Conservation (phyloP, 78 protist species). For the Tieghemostelium lacteum region DNA sequence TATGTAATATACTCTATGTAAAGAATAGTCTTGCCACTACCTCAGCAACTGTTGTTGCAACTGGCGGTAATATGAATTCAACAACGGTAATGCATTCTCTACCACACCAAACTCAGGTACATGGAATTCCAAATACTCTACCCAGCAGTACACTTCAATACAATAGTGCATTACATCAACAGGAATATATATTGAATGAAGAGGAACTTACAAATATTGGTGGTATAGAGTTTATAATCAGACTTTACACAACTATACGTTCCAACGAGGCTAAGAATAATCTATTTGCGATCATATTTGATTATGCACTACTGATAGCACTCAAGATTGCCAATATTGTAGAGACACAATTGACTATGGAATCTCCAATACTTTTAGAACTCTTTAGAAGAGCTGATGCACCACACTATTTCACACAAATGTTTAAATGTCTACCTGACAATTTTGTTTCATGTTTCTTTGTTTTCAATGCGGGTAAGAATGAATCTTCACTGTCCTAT, state of each 20-base stretch:
- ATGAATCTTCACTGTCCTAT: conserved; percentile 56
- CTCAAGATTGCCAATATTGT: conserved; percentile 50
- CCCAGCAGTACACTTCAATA: background rate
- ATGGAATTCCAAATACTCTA: background rate
- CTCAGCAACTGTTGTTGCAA: background rate
- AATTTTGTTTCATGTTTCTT: conserved; percentile 60
- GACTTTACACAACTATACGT: conserved; percentile 38
- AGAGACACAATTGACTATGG: conserved; percentile 48
- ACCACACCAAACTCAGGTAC: background rate
- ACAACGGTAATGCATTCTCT: background rate
- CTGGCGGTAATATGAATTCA: background rate
- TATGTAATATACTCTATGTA: conserved; percentile 34
- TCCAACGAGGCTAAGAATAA: conserved; percentile 72
- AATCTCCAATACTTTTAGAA: conserved; percentile 60
- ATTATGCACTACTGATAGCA: conserved; percentile 57
- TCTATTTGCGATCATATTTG: conserved; percentile 62
- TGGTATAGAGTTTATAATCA: conserved; percentile 49
- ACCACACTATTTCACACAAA: conserved; percentile 67
- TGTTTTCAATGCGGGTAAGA: conserved; percentile 5
- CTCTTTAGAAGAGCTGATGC: conserved; percentile 76
- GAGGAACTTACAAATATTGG: conserved; percentile 47
- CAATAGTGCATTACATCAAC: background rate
- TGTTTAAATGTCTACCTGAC: conserved; percentile 72
- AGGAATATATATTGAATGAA: conserved; percentile 31
- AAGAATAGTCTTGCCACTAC: background rate